Evolutionary conservation across 352 stramenopile species (phyloP).

Genomic region (Pythium sukuiense): DNA sequence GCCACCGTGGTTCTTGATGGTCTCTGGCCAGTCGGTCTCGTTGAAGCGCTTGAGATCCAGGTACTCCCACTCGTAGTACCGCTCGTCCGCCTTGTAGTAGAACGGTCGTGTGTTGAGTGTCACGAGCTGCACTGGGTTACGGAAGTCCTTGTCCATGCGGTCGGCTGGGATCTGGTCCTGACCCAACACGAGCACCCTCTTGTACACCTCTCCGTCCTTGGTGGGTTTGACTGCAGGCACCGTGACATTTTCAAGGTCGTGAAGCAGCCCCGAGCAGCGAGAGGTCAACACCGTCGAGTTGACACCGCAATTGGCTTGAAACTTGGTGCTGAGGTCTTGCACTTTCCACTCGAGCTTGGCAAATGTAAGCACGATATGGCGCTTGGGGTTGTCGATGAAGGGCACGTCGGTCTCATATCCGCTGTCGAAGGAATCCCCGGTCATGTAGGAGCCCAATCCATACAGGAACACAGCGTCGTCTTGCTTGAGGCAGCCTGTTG

Average conservation of each 20-base stretch:
- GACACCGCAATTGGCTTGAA: constrained; percentile 8
- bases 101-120: constrained; percentile 15
- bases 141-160: not conserved
- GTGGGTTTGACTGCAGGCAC: not conserved
- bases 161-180: not conserved
- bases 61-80: constrained; percentile 20
- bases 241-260: constrained; percentile 1
- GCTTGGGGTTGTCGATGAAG: constrained; percentile 3
- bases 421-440: constrained; percentile 3
- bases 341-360: constrained; percentile 16
- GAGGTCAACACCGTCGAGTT: not conserved
- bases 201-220: not conserved
- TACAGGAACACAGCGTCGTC: constrained; percentile 17
- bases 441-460: constrained; percentile 20
- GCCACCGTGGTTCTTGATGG: not conserved
- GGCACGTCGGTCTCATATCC: not conserved
- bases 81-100: constrained; percentile 5
- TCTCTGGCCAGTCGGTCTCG: constrained; percentile 1
- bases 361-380: constrained; percentile 11
- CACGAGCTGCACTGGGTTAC: constrained; percentile 6
- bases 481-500: constrained; percentile 3
- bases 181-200: constrained; percentile 12
- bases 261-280: constrained; percentile 12
- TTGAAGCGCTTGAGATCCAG: constrained; percentile 10
- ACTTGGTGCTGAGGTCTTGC: constrained; percentile 14